Percentiles rank a stretch among this genome's conserved stretches.
Evolutionary conservation across 208 protist species (phyloP).

Genomic region (Trypanosoma scelopori): DNA sequence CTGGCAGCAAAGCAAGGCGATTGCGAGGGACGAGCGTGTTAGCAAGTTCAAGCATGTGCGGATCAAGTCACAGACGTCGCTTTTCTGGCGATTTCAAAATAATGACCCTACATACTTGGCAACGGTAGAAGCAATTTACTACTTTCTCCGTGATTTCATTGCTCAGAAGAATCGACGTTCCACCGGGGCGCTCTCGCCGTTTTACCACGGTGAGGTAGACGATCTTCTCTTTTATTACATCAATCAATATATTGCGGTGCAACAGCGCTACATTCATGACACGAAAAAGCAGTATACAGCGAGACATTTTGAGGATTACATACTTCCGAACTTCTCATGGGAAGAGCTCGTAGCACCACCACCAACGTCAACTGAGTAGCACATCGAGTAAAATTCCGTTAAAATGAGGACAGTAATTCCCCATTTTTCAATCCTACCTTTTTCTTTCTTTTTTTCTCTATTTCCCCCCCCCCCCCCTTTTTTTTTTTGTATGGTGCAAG

Average conservation of each 20-base stretch:
- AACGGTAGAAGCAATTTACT: conserved; percentile 96
- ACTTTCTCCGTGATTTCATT: conserved; percentile 91
- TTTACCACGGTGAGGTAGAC: conserved; percentile 92
- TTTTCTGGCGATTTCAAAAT: conserved; percentile 95
- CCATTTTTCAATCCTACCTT: not conserved
- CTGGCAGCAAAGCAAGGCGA: conserved; percentile 92
- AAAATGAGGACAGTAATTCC: not conserved
- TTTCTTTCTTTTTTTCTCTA: not conserved
- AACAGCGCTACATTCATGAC: conserved; percentile 72
- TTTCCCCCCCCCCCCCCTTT: not conserved
- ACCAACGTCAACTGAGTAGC: not conserved
- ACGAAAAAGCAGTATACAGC: conserved; percentile 65
- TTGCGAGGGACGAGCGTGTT: conserved; percentile 78
- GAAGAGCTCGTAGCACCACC: conserved; percentile 55
- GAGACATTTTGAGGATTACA: conserved; percentile 85
- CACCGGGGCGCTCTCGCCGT: conserved; percentile 1
- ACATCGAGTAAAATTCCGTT: not conserved
- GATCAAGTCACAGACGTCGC: conserved; percentile 80
- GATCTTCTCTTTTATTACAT: conserved; percentile 96
- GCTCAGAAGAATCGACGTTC: conserved; percentile 45
- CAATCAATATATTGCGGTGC: conserved; percentile 93
- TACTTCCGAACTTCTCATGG: conserved; percentile 67
- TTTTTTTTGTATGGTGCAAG: not conserved
- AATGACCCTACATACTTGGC: conserved; percentile 90
- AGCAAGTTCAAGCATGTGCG: conserved; percentile 74